Evolutionary conservation across 2,329 filamentous ascomycete genomes (phyloP).

Genomic region (Venturia asperata): DNA sequence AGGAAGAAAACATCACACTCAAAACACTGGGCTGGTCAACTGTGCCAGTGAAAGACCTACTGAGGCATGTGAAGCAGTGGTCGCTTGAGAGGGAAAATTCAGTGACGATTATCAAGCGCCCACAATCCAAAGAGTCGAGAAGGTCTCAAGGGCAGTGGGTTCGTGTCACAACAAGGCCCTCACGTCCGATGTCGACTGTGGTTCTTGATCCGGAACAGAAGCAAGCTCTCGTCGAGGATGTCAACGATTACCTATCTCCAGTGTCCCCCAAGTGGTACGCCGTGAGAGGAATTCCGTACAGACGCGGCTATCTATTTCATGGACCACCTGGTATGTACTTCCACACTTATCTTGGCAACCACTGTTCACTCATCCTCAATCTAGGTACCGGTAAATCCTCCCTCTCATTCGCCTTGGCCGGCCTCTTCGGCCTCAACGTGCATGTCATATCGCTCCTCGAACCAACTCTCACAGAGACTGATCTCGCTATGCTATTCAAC

Average conservation of each 20-base stretch:
- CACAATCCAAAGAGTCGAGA: constrained; percentile 35
- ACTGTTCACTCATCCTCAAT: constrained; percentile 60
- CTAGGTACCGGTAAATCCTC: constrained; percentile 64
- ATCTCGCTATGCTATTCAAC: constrained; percentile 51
- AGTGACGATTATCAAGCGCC: constrained; percentile 42
- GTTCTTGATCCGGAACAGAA: constrained; percentile 64
- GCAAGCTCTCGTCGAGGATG: constrained; percentile 57
- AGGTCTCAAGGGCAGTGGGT: constrained; percentile 35
- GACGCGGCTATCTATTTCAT: constrained; percentile 73
- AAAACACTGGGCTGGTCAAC: constrained; percentile 43
- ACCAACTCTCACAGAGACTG: constrained; percentile 64
- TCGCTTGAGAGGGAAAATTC: constrained; percentile 36
- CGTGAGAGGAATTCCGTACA: constrained; percentile 76
- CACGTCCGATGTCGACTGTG: constrained; percentile 66
- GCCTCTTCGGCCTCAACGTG: constrained; percentile 41
- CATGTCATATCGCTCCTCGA: constrained; percentile 49
- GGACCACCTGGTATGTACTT: constrained; percentile 50
- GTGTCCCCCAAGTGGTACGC: constrained; percentile 71
- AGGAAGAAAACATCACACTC: constrained; percentile 39
- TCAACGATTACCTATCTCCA: constrained; percentile 72
- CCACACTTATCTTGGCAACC: no score
- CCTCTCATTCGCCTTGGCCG: constrained; percentile 38
- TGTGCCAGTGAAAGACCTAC: constrained; percentile 42
- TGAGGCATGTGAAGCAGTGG: constrained; percentile 40
- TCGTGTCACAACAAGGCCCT: constrained; percentile 48